Evolutionary conservation across 148 eudicot species (phyloP).

Genomic region (Fagopyrum homotropicum): DNA sequence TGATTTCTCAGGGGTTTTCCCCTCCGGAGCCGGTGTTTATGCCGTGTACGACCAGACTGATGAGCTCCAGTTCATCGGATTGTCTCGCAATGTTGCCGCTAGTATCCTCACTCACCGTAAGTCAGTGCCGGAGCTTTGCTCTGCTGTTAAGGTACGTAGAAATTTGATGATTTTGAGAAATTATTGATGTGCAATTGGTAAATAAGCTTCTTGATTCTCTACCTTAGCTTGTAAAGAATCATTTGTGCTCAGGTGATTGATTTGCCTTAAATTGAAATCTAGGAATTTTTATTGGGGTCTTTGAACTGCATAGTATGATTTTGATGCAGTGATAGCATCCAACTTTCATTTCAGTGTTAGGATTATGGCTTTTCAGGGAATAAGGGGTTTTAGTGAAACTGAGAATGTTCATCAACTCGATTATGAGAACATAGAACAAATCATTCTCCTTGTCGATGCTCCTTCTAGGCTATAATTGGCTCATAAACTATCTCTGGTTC

Average conservation of each 20-base stretch:
- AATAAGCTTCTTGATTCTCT: not conserved
- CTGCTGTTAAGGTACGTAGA: slow-evolving; percentile 61
- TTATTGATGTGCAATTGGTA: not conserved
- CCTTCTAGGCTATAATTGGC: not conserved
- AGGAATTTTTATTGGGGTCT: no score
- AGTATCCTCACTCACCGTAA: slow-evolving; percentile 50
- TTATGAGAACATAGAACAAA: not conserved
- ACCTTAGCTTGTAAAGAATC: not conserved
- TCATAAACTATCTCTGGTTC: not conserved
- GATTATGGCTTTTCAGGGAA: not conserved
- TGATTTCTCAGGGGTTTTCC: slow-evolving; percentile 24
- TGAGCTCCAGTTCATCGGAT: slow-evolving; percentile 81
- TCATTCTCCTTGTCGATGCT: not conserved
- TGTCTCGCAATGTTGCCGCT: slow-evolving; percentile 60
- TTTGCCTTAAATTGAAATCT: no score
- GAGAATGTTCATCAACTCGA: not conserved
- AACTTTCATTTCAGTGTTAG: not conserved
- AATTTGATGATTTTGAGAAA: not conserved
- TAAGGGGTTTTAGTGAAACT: not conserved
- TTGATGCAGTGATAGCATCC: not conserved
- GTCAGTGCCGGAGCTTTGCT: slow-evolving; percentile 71
- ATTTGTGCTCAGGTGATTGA: no score
- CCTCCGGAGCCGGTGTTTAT: slow-evolving; percentile 63
- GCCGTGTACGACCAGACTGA: slow-evolving; percentile 51
- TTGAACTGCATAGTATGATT: no score